Base-by-base conservation (phyloP, 331 rosid genomes). In the Acacia concinna region DNA sequence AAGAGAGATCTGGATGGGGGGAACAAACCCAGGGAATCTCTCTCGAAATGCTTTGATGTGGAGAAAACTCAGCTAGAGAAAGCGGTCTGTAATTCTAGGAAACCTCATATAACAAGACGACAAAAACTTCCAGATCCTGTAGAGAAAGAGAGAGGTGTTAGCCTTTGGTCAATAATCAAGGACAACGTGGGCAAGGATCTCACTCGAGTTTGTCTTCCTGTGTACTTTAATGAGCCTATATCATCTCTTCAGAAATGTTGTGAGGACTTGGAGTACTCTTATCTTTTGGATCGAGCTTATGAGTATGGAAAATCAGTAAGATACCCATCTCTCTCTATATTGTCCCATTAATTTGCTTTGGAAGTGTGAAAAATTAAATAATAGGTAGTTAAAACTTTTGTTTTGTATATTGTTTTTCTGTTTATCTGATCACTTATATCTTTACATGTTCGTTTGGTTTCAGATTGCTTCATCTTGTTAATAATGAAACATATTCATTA, bases 141-240 rank as follows among this genome's bases (percentile, higher is more conserved):
- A 18, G 97, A 93, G 93, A 93, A 91, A 82, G 97, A 93, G 91
- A 93, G 88, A 76, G 91, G 94, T 32, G 88, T 91, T 51, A 93
- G 94, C 79, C 94, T 93, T 65, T 93, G 97, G 97, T 89, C 94
- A 23, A 85, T 93, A 88, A 93, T 93, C 76, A 93, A 93, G 82
- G 97, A 93, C 90, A 93, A 91, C 59, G 94, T 91, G 77, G 97
- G 97, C 69, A 93, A 93, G 84, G 97, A 93, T 85, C 97, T 93
- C 59, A 85, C 94, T 21, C 80, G 93, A 67, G 97, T 93, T 71
- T 93, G 97, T 82, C 97, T 93, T 75, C 97, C 97, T 41, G 97
- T 93, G 21, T 93, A 91, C 85, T 93, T 93, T 64, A 93, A 93
- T 27, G 97, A 93, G 89, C 97, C 97, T 11, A 88, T 93, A 82